A percentile compares a stretch with the other conserved stretches of the same genome.
phyloP scores from a whole-genome alignment of 2,329 filamentous ascomycete genomes.

The Pestalotiopsis sp. region DNA sequence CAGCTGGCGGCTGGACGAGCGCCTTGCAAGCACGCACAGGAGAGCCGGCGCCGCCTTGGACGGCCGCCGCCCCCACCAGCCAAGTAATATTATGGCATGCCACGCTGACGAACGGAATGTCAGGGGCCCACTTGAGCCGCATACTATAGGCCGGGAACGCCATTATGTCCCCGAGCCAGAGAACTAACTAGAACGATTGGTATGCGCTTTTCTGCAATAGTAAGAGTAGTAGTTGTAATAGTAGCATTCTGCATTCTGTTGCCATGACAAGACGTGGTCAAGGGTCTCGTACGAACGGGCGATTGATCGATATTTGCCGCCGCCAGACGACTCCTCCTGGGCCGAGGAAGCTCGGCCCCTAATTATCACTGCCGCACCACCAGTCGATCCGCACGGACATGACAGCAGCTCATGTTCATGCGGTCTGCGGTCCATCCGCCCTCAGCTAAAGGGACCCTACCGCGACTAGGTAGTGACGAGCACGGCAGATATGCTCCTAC shows the following conservation, averaged over 20 bases:
- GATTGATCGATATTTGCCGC: not conserved
- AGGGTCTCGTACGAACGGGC: not conserved
- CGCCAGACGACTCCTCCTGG: not conserved
- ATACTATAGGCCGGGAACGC: not conserved
- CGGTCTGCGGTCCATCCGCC: not conserved
- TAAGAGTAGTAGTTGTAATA: not conserved
- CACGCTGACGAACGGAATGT: not conserved
- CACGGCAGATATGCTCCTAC: not conserved
- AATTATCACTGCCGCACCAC: not conserved
- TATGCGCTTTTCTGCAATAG: not conserved
- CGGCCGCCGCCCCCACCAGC: not conserved
- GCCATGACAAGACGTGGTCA: not conserved
- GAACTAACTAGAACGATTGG: not conserved
- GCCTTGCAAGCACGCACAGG: not conserved
- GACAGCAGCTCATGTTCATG: slow-evolving; percentile 2
- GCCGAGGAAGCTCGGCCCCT: not conserved
- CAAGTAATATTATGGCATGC: not conserved
- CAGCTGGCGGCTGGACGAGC: not conserved
- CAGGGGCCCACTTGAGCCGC: slow-evolving; percentile 10
- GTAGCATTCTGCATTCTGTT: not conserved
- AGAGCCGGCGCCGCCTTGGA: not conserved
- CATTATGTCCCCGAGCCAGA: not conserved
- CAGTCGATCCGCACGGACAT: slow-evolving; percentile 3
- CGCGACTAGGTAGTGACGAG: not conserved
- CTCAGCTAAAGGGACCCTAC: not conserved